These are phyloP conservation scores for Penicillium fimorum DNA, from an alignment of 495 filamentous ascomycete species.

Conservation along the genomic window DNA sequence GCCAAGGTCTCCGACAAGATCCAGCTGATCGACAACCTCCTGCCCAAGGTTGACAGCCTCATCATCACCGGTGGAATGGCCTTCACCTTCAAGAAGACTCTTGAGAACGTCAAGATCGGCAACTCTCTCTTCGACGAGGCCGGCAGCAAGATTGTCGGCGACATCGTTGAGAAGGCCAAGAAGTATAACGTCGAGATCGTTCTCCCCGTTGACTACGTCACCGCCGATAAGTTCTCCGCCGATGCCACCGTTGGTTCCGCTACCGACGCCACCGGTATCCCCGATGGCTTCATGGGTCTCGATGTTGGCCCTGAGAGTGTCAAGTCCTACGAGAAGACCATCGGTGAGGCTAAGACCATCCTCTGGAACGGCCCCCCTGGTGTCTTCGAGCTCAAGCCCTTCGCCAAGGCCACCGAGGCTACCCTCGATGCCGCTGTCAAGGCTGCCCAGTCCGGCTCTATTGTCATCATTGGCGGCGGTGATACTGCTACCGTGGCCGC, in stretches of 20 bases:
- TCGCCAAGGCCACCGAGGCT: slow-evolving; percentile 85
- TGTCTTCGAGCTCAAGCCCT: slow-evolving; percentile 95
- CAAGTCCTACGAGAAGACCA: slow-evolving; percentile 79
- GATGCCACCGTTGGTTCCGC: slow-evolving; percentile 80
- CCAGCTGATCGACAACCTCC: slow-evolving; percentile 96
- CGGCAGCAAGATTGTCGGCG: slow-evolving; percentile 85
- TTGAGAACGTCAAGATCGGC: slow-evolving; percentile 86
- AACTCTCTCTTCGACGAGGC: slow-evolving; percentile 92
- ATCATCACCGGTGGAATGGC: slow-evolving; percentile 98
- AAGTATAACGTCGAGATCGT: slow-evolving; percentile 92
- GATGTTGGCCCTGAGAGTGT: slow-evolving; percentile 89
- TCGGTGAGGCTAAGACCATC: slow-evolving; percentile 88
- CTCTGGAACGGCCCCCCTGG: slow-evolving; percentile 98
- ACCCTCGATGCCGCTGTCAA: slow-evolving; percentile 82
- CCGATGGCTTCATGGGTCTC: slow-evolving; percentile 95
- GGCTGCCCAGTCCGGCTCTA: slow-evolving; percentile 76
- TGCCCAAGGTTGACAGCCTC: slow-evolving; percentile 94
- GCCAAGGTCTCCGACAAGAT: slow-evolving; percentile 99
- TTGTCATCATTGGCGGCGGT: slow-evolving; percentile 97
- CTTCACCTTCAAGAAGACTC: slow-evolving; percentile 99
- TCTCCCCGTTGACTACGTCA: slow-evolving; percentile 92
- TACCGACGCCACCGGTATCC: slow-evolving; percentile 85
- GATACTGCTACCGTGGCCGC: slow-evolving; percentile 97
- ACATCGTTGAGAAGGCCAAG: slow-evolving; percentile 93
- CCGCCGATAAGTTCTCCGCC: slow-evolving; percentile 86